Base-by-base conservation (phyloP, 768 basidiomycete genomes). In the Suillus luteus region DNA sequence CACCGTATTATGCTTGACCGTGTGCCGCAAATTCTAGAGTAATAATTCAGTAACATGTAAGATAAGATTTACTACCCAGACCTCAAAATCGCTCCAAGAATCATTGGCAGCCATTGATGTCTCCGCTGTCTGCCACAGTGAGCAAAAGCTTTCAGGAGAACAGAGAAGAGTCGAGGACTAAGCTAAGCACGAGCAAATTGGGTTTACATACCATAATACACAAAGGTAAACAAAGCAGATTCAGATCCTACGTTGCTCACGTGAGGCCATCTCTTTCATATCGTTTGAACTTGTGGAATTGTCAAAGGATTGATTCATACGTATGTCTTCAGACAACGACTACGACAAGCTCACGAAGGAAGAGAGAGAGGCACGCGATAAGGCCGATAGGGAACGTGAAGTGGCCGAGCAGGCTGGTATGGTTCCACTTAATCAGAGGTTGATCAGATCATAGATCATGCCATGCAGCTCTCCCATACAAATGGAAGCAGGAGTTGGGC, bases 401-500 rank as follows among this genome's bases (percentile, higher is more conserved):
- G 75, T 77, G 67, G 81, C 76, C 52, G 96, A 97, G 76, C 96
- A 97, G 78, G 91, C 88, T 65, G 89, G 95, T 96, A 78, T 67
- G 86, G 68, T 59, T 55, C 44, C 61, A 67, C 64, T 64, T 65
- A 64, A 58, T 67, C 67, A 68, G 24, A 60, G 68, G 62, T 62
- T 63, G 62, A 66, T 64, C 70, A 68, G 66, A 72, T 66, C 65
- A 62, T 38, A 54, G 62, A 60, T 38, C 59, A n/a, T 41, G 60
- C 62, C 69, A 54, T 61, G 2, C 54, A 95, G 93, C 87, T 19
- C 80, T 99, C 66, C 97, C 97, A 6, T 99, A 96, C 76, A 80
- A 76, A 61, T 99, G 97, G 97, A 88, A 78, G 55, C 97, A 99
- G 73, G 88, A 95, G 69, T 82, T 99, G 8, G 86, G 85, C 15